phyloP scores from a whole-genome alignment of 75 land plant genomes.

The Pinus albicaulis region DNA sequence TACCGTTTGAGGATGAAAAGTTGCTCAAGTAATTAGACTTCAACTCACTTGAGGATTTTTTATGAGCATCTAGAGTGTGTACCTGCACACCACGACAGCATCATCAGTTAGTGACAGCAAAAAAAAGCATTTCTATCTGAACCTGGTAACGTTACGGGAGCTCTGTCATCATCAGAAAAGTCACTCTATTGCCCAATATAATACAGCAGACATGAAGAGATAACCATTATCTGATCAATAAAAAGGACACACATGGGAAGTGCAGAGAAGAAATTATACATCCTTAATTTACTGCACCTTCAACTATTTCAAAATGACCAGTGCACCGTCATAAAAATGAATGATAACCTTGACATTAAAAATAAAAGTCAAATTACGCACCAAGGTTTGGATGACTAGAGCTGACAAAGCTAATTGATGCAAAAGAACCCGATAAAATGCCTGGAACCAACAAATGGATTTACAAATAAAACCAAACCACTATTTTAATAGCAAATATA shows the following conservation, averaged over 20 bases:
- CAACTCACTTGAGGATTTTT: background rate
- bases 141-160: background rate
- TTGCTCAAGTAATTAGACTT: background rate
- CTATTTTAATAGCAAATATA: background rate
- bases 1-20: background rate
- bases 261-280: background rate
- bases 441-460: conserved; percentile 10
- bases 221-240: background rate
- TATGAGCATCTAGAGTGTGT: background rate
- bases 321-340: background rate
- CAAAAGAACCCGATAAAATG: conserved; percentile 12
- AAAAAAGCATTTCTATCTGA: background rate
- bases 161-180: background rate
- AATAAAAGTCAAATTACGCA: conserved; percentile 1
- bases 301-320: background rate
- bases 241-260: background rate
- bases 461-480: conserved; percentile 3
- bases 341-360: background rate
- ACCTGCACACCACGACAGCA: background rate
- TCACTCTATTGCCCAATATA: background rate
- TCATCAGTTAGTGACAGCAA: background rate
- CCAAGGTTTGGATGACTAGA: conserved; percentile 9
- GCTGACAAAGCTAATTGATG: conserved; percentile 13
- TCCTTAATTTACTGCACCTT: background rate
- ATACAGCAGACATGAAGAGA: background rate